Evolutionary conservation across 352 stramenopile genomes (phyloP), one percentile per base, ranked within the genome.

Genomic region (Phytophthora foliorum): DNA sequence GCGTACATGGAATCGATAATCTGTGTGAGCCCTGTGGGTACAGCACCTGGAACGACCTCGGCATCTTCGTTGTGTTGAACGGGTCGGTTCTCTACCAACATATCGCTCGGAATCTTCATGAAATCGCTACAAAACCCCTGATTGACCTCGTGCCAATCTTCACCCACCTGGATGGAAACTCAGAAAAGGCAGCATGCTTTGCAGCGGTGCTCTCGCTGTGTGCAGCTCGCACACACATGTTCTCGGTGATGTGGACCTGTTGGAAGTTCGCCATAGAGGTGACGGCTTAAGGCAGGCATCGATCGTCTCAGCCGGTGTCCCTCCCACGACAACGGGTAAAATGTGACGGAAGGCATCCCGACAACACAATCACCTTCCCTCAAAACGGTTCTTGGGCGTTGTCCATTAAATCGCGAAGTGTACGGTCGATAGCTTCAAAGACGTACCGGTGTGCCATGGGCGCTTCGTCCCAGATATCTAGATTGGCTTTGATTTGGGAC

Each of bases 341-440:
- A 66, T 63, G 32, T 77, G 69, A 1, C 72, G 19, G 16, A 78
- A 78, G 39, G 54, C 14, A 4, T n/a, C 63, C 58, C 4, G 60
- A 58, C 6, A 81, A 51, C 1, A 77, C 38, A 27, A 81, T 29
- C 1, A 61, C 42, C 34, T 79, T 81, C 4, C 69, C 69, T 29
- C 65, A 64, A 42, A 81, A 78, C 6, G 63, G 51, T 52, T 67
- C 31, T 22, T 64, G 25, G 14, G 45, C 42, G 8, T 32, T 51
- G 13, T 63, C 56, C 27, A 64, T 63, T 6, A 73, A 25, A 17
- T 63, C 58, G 14, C 42, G 34, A 14, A 81, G 45, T 31, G 67
- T 64, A 32, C 57, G 29, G 56, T 80, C 65, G 1, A 80, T 42
- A 0, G 57, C 56, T 29, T 84, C 69, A 4, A 78, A n/a, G n/a